Percentiles rank a stretch among this genome's conserved stretches.
These are phyloP conservation scores for Leersia perrieri DNA, from an alignment of 176 grass and related monocot species.

Conservation along the genomic window DNA sequence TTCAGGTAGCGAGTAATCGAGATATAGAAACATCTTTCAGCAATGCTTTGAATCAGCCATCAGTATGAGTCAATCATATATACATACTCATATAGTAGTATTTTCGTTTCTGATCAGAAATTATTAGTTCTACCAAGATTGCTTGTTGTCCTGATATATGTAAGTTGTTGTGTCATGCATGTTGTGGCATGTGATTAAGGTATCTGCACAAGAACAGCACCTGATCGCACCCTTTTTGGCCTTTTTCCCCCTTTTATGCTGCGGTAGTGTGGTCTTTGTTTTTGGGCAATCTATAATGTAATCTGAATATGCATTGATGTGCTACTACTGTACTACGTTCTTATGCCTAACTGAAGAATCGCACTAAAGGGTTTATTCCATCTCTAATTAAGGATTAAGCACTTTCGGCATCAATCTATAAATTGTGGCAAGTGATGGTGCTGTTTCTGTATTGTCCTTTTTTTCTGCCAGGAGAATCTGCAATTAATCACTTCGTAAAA, in stretches of 20 bases:
- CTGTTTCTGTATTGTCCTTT: neutral
- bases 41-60: neutral
- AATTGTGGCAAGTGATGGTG: neutral
- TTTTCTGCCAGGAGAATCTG: neutral
- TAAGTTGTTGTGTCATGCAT: too few species aligned
- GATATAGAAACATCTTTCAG: neutral
- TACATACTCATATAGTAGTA: too few species aligned
- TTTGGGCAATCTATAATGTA: too few species aligned
- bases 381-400: slow-evolving; percentile 8
- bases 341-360: slow-evolving; percentile 1
- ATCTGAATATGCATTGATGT: slow-evolving; percentile 17
- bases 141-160: too few species aligned
- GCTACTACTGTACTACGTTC: slow-evolving; percentile 1
- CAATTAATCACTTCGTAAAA: neutral
- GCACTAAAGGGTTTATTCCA: neutral
- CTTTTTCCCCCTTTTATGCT: neutral
- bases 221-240: neutral
- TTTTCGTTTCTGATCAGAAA: too few species aligned
- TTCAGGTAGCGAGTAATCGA: neutral
- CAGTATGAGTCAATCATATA: neutral
- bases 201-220: neutral
- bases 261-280: neutral
- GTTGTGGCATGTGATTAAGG: too few species aligned
- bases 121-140: too few species aligned
- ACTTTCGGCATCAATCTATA: slow-evolving; percentile 23